phyloP scores from a whole-genome alignment of 2,329 filamentous ascomycete species.

The Pseudopyricularia cyperi region DNA sequence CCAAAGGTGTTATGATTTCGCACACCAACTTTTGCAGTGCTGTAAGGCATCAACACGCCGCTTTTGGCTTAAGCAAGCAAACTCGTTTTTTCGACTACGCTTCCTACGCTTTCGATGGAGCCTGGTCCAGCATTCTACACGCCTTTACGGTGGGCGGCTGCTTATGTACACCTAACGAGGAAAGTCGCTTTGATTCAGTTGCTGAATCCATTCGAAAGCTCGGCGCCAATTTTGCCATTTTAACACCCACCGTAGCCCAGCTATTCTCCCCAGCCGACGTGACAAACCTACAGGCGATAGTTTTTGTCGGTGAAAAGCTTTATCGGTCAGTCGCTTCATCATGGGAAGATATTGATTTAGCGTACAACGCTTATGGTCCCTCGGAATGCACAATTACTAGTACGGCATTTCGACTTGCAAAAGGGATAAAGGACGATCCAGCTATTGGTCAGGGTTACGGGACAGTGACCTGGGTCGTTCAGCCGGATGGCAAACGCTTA shows the following conservation, averaged over 20 bases:
- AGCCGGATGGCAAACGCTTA: neutral
- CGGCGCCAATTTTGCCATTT: neutral
- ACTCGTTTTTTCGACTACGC: constrained; percentile 18
- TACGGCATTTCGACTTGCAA: too few relatives aligned
- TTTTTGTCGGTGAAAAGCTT: neutral
- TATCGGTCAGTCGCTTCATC: neutral
- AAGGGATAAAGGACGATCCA: too few relatives aligned
- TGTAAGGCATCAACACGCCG: neutral
- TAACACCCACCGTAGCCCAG: neutral
- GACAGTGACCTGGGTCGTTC: neutral
- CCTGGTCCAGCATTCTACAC: constrained; percentile 31
- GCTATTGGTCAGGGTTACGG: neutral
- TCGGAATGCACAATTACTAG: neutral
- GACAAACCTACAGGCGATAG: neutral
- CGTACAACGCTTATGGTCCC: neutral
- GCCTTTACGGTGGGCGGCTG: neutral
- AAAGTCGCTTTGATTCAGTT: too few relatives aligned
- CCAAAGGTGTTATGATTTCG: constrained; percentile 45
- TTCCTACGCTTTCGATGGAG: constrained; percentile 24
- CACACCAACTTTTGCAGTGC: constrained; percentile 18
- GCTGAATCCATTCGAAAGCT: too few relatives aligned
- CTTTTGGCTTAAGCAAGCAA: neutral
- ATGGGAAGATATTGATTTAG: neutral
- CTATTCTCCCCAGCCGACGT: neutral
- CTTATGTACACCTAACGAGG: neutral